A percentile compares a stretch with the other conserved stretches of the same genome.
phyloP scores from a whole-genome alignment of 441 rosid species.

The Syzygium malaccense region DNA sequence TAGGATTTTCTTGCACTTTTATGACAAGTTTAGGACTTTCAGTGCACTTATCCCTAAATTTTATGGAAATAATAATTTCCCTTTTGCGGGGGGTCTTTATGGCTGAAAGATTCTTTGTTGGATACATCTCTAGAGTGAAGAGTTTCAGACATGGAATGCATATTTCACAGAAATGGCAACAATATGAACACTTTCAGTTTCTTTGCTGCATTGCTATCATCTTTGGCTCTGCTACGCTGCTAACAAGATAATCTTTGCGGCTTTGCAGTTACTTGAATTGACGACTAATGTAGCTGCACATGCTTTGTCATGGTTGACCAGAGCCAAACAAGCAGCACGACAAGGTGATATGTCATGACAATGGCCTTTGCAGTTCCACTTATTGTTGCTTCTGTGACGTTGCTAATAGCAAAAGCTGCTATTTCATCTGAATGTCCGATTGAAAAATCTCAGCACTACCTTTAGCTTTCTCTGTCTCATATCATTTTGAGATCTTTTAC shows the following conservation, averaged over 20 bases:
- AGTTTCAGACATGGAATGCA: not conserved
- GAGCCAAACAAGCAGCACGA: slow-evolving; percentile 65
- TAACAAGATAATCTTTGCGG: slow-evolving; percentile 1
- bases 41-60: not conserved
- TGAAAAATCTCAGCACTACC: not conserved
- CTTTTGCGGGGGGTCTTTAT: not conserved
- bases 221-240: not conserved
- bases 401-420: not conserved
- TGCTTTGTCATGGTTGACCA: slow-evolving; percentile 65
- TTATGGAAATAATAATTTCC: not conserved
- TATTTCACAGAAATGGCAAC: not conserved
- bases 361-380: not conserved
- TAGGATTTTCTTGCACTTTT: not conserved
- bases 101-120: not conserved
- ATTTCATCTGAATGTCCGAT: not conserved
- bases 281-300: slow-evolving; percentile 56
- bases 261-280: slow-evolving; percentile 58
- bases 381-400: not conserved
- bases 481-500: not conserved
- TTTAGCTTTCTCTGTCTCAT: not conserved
- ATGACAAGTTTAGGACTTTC: not conserved
- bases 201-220: not conserved
- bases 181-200: not conserved
- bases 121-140: not conserved
- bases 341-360: slow-evolving; percentile 31